Conservation (phyloP, 352 stramenopile genomes). For the Phytophthora hybrid region DNA sequence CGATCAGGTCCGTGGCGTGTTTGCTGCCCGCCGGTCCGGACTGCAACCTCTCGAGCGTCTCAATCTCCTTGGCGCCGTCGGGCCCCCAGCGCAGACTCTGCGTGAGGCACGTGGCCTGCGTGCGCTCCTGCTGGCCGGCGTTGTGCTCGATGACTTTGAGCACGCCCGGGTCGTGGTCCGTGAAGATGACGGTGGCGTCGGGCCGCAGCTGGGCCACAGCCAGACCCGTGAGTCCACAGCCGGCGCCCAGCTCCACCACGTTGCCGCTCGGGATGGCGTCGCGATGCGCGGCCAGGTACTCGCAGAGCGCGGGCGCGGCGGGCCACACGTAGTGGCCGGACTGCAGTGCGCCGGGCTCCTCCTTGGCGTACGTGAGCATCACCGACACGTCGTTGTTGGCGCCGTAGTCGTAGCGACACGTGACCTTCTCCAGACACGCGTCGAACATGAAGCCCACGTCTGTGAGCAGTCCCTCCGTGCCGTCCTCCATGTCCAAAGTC, state of each 20-base stretch:
- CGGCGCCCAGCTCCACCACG: conserved; percentile 76
- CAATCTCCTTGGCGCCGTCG: conserved; percentile 64
- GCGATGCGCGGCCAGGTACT: conserved; percentile 62
- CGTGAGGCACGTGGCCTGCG: conserved; percentile 65
- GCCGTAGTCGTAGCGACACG: conserved; percentile 70
- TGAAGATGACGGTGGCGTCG: conserved; percentile 75
- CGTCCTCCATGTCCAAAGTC: conserved; percentile 43
- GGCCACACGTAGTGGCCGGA: conserved; percentile 77
- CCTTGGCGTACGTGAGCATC: conserved; percentile 76
- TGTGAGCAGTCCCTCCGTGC: conserved; percentile 51
- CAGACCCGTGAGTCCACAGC: conserved; percentile 71
- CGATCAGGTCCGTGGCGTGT: conserved; percentile 55
- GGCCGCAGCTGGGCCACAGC: conserved; percentile 69
- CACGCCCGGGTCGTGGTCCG: conserved; percentile 83
- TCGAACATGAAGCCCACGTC: conserved; percentile 80
- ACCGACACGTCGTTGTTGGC: conserved; percentile 61
- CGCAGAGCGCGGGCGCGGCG: conserved; percentile 69
- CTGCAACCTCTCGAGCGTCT: conserved; percentile 49
- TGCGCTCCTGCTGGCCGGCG: conserved; percentile 57
- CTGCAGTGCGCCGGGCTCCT: conserved; percentile 62
- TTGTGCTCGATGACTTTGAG: conserved; percentile 87
- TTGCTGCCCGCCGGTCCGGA: conserved; percentile 13
- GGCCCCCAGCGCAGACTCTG: conserved; percentile 73
- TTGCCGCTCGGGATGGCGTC: conserved; percentile 59
- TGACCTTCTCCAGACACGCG: conserved; percentile 70